Conservation (phyloP, 2,329 filamentous ascomycete genomes). For the Fusarium virguliforme region DNA sequence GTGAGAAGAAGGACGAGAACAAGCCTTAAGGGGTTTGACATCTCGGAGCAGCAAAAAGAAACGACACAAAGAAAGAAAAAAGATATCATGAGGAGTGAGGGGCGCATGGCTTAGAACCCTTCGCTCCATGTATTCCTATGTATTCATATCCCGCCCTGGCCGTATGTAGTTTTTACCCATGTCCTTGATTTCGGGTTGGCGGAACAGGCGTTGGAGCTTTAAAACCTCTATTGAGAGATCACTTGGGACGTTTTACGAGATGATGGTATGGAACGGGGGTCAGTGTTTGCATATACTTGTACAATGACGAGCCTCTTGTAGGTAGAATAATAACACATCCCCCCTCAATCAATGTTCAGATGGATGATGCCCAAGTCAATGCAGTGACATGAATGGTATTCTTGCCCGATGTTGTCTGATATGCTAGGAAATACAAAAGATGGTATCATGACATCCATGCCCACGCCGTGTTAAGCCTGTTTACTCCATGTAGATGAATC, state of each 20-base stretch:
- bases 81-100: slow-evolving; percentile 53
- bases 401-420: neutral
- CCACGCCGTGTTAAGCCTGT: slow-evolving; percentile 52
- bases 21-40: slow-evolving; percentile 70
- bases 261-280: slow-evolving; percentile 62
- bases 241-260: slow-evolving; percentile 64
- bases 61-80: slow-evolving; percentile 36
- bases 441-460: slow-evolving; percentile 50
- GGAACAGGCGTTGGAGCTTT: slow-evolving; percentile 69
- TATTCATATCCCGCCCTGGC: slow-evolving; percentile 66
- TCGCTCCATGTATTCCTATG: slow-evolving; percentile 64
- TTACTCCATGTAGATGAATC: slow-evolving; percentile 52
- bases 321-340: slow-evolving; percentile 71
- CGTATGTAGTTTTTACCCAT: slow-evolving; percentile 62
- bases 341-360: slow-evolving; percentile 63
- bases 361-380: neutral
- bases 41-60: slow-evolving; percentile 48
- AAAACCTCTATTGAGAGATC: slow-evolving; percentile 63
- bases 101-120: slow-evolving; percentile 56
- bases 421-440: slow-evolving; percentile 4
- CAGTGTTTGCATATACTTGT: slow-evolving; percentile 61
- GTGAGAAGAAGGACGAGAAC: slow-evolving; percentile 83
- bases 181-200: slow-evolving; percentile 64
- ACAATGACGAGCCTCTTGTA: slow-evolving; percentile 61
- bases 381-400: neutral